These are phyloP conservation scores for Strobilomyces dryophilus DNA, from an alignment of 768 basidiomycete species.

Conservation along the genomic window DNA sequence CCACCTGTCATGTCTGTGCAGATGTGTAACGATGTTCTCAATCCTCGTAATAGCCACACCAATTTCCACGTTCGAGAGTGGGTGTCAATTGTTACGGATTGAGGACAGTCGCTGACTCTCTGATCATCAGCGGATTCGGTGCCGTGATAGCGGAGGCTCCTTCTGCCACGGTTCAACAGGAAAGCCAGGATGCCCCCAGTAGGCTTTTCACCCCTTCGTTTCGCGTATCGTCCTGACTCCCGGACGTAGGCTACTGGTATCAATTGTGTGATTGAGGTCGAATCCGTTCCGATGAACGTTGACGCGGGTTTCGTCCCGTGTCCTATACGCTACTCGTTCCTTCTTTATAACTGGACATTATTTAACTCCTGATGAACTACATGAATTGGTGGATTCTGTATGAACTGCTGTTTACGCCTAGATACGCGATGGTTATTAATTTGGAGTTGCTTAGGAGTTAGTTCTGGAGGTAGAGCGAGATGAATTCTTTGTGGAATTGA, in stretches of 20 bases:
- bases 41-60: constrained; percentile 13
- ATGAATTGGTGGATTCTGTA: not conserved
- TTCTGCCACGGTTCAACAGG: not conserved
- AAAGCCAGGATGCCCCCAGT: constrained; percentile 12
- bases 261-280: not conserved
- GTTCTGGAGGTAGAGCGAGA: too few relatives aligned
- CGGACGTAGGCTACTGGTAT: not conserved
- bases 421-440: too few relatives aligned
- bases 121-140: constrained; percentile 14
- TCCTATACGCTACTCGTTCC: not conserved
- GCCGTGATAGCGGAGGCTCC: constrained; percentile 17
- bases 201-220: not conserved
- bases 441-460: too few relatives aligned
- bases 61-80: constrained; percentile 21
- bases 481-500: too few relatives aligned
- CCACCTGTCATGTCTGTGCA: not conserved
- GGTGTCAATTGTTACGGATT: not conserved
- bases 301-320: not conserved
- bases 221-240: not conserved
- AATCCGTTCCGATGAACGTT: not conserved
- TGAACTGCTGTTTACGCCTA: too few relatives aligned
- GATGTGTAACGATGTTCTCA: not conserved
- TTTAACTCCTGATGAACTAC: not conserved
- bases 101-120: not conserved
- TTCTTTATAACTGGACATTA: not conserved